These are phyloP conservation scores for Venturia oleaginea DNA, from an alignment of 2,329 filamentous ascomycete genomes.

Conservation along the genomic window DNA sequence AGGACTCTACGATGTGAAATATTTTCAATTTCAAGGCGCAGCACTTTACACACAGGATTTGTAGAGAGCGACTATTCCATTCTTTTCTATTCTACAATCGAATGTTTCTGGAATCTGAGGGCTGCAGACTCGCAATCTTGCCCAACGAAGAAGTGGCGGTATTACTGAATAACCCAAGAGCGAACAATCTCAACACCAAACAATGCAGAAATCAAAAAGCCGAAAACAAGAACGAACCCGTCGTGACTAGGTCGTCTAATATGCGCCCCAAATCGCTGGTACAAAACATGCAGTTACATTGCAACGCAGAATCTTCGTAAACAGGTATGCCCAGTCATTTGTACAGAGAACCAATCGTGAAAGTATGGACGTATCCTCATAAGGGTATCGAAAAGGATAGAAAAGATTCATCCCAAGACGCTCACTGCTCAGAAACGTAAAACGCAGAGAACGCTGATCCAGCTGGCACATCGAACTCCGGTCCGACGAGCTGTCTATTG, in stretches of 20 bases:
- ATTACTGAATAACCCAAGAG: no score
- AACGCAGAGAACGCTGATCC: slow-evolving; percentile 26
- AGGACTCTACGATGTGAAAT: no score
- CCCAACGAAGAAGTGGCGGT: no score
- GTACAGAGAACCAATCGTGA: slow-evolving; percentile 31
- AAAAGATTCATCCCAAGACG: slow-evolving; percentile 4
- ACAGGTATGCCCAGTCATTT: slow-evolving; percentile 32
- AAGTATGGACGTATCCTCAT: slow-evolving; percentile 31
- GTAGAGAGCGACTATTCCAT: no score
- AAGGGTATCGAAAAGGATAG: slow-evolving; percentile 17
- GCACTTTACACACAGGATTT: no score
- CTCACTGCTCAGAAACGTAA: slow-evolving; percentile 26
- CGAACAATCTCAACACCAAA: background rate
- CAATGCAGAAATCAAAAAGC: slow-evolving; percentile 20
- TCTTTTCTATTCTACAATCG: no score
- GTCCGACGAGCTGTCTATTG: slow-evolving; percentile 21
- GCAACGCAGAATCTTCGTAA: slow-evolving; percentile 27
- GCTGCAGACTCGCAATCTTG: no score
- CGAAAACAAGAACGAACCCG: slow-evolving; percentile 28
- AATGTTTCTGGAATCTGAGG: no score
- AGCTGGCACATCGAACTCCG: slow-evolving; percentile 14
- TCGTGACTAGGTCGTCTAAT: slow-evolving; percentile 17
- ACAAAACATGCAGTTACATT: slow-evolving; percentile 17
- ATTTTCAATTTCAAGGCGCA: no score
- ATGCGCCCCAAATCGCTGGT: slow-evolving; percentile 6